These are phyloP conservation scores for Ogataea paradorogensis DNA, from an alignment of 805 yeast species.

Conservation along the genomic window DNA sequence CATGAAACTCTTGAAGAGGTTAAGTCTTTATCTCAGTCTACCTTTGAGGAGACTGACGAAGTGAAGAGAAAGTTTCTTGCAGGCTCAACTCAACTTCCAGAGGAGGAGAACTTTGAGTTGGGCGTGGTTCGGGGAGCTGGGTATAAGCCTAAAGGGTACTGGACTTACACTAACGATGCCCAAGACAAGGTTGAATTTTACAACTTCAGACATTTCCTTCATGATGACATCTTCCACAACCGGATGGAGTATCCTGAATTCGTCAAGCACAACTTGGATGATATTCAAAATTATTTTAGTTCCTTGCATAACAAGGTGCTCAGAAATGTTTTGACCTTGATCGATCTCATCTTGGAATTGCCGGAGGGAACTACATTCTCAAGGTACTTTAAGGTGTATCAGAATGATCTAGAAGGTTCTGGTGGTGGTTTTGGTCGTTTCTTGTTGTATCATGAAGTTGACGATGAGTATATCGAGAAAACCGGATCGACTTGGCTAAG, in stretches of 20 bases:
- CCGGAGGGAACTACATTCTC: constrained; percentile 44
- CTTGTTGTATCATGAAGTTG: constrained; percentile 37
- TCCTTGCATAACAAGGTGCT: constrained; percentile 38
- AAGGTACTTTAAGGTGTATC: constrained; percentile 34
- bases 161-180: constrained; percentile 44
- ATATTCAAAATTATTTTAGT: constrained; percentile 38
- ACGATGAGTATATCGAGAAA: constrained; percentile 28
- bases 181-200: constrained; percentile 44
- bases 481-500: constrained; percentile 43
- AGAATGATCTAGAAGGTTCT: constrained; percentile 31
- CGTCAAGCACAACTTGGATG: constrained; percentile 37
- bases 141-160: constrained; percentile 46
- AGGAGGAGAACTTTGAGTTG: constrained; percentile 26
- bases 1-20: constrained; percentile 34
- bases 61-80: constrained; percentile 38
- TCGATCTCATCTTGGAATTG: constrained; percentile 45
- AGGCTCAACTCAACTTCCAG: constrained; percentile 31
- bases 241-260: constrained; percentile 39
- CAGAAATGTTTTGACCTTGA: constrained; percentile 35
- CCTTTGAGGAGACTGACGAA: constrained; percentile 40
- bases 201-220: constrained; percentile 41
- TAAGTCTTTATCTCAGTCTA: constrained; percentile 40
- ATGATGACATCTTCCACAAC: constrained; percentile 31
- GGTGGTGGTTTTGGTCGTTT: constrained; percentile 42
- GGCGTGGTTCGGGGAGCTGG: constrained; percentile 50